A percentile compares a stretch with the other conserved stretches of the same genome.
Evolutionary conservation across 345 rosid species (phyloP).

Genomic region (Boechera divaricarpa): DNA sequence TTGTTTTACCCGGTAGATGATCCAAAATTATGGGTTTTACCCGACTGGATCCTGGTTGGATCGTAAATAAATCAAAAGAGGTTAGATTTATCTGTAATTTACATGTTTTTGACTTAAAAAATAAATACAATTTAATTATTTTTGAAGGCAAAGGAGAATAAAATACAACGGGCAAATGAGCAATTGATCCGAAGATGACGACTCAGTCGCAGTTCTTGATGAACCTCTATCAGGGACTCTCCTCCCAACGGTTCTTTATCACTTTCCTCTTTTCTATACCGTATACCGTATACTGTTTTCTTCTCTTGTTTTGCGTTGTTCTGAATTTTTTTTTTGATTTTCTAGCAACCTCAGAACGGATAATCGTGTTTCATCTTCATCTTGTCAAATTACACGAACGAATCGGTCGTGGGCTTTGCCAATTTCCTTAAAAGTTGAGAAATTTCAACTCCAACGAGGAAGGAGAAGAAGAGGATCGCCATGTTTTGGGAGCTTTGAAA

Average conservation of each 20-base stretch:
- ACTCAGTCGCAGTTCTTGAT: constrained; percentile 29
- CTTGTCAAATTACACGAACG: constrained; percentile 22
- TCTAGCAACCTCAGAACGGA: constrained; percentile 19
- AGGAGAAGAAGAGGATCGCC: constrained; percentile 35
- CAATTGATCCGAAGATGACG: constrained; percentile 32
- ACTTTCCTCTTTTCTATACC: background rate
- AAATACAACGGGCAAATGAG: no score
- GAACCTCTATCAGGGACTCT: constrained; percentile 7
- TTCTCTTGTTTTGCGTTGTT: background rate
- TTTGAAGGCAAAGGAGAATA: no score
- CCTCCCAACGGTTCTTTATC: constrained; percentile 30
- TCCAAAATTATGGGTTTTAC: no score
- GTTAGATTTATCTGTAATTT: no score
- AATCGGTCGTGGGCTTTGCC: constrained; percentile 36
- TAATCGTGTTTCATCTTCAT: constrained; percentile 24
- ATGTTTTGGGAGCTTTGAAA: constrained; percentile 42
- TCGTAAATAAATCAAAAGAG: no score
- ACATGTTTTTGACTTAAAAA: no score
- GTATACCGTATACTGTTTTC: background rate
- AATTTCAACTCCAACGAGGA: constrained; percentile 21
- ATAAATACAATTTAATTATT: no score
- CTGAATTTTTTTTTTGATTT: background rate
- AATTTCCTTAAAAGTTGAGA: constrained; percentile 38
- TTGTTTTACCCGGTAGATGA: no score
- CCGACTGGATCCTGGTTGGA: no score